Evolutionary conservation across 768 basidiomycete species (phyloP), one percentile per base, ranked within the genome.

Genomic region (Phaeotremella skinneri): DNA sequence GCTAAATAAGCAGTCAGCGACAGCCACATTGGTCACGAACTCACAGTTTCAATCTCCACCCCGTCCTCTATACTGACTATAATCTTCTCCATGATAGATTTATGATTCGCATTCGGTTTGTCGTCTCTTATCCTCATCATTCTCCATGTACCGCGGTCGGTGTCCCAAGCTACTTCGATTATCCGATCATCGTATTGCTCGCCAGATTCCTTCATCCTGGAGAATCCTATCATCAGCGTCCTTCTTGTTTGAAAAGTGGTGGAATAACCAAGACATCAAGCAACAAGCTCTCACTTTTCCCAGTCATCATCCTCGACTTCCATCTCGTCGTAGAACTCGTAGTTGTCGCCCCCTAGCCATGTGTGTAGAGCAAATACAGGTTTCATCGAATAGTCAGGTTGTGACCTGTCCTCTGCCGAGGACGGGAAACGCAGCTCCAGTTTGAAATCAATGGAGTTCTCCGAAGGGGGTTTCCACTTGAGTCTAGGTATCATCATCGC

Each of bases 391-490:
- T 87, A 88, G 69, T 98, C 91, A 0, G 91, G 89, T 67, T 85
- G 78, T 5, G 78, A 66, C 0, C 83, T 81, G 52, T 85, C 76
- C 23, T 79, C 78, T 16, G 74, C 72, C 2, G 78, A 76, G 1
- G 91, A 84, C 0, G 94, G 92, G 75, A 98, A 99, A 30, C 91
- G 87, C n/a, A 99, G 80, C 49, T 92, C 83, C 27, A 98, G 86
- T 76, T 91, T 91, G 81, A 99, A 98, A 77, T 99, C 96, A 68
- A 98, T 87, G 1, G 92, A 93, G 75, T 99, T 99, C 73, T 98
- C 94, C 1, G 88, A 89, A 0, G 96, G 92, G 1, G 93, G 92
- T 77, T 99, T 99, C 96, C 96, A 99, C 78, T 99, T 99, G 71
- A 99, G 77, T 63, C 94, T 98, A 67, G 29, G n/a, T 4, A 25